Percentiles rank a stretch among this genome's conserved stretches.
phyloP scores from a whole-genome alignment of 805 yeast genomes.

The Sporopachydermia lactativora region DNA sequence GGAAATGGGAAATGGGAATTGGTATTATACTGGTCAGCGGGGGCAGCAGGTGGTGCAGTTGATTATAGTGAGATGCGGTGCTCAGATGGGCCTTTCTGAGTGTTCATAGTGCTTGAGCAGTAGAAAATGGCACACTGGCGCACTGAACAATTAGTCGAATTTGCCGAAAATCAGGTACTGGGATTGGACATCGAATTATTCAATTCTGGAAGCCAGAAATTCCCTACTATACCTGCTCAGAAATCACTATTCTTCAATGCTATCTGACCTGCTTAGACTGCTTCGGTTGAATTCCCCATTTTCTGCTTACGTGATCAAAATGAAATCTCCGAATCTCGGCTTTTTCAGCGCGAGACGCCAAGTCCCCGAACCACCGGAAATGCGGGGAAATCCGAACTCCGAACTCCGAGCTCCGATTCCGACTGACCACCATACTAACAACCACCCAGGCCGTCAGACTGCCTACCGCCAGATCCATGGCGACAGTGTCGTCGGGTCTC shows the following conservation, averaged over 20 bases:
- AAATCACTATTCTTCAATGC: too few species aligned
- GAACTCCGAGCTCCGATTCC: not conserved
- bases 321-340: not conserved
- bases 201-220: too few species aligned
- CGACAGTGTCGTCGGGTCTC: slow-evolving; percentile 30
- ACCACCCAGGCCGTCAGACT: slow-evolving; percentile 12
- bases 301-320: too few species aligned
- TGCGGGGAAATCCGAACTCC: not conserved
- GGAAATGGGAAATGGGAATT: not conserved
- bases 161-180: too few species aligned
- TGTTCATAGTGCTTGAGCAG: not conserved
- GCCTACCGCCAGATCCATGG: slow-evolving; percentile 28
- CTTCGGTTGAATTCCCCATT: not conserved
- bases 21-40: not conserved
- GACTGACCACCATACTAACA: slow-evolving; percentile 2
- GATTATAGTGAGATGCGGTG: not conserved
- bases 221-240: too few species aligned
- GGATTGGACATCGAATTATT: too few species aligned
- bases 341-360: not conserved
- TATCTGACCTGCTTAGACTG: too few species aligned
- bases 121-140: too few species aligned
- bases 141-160: too few species aligned
- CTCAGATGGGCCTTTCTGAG: not conserved
- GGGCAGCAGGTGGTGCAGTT: not conserved
- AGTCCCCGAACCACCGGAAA: not conserved